Percentiles rank a stretch among this genome's conserved stretches.
phyloP scores from a whole-genome alignment of 345 rosid species.

The Linum tenue region DNA sequence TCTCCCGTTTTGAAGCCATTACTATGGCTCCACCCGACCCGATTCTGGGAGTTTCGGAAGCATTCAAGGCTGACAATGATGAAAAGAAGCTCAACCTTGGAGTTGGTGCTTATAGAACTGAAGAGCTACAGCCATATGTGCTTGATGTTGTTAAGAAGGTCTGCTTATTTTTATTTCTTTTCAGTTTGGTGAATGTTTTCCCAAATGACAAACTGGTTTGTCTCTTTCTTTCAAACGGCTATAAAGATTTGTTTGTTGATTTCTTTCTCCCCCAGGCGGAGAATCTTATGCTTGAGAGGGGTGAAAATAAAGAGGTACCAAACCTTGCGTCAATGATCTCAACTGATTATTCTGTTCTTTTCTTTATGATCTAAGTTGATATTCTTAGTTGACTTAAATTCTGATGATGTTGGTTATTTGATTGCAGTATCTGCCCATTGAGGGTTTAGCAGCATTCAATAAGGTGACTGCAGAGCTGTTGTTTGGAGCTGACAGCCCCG shows the following conservation, averaged over 20 bases:
- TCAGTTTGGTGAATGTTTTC: constrained; percentile 7
- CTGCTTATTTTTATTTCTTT: not conserved
- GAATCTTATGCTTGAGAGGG: constrained; percentile 77
- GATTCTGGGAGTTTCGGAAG: constrained; percentile 93
- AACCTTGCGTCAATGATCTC: constrained; percentile 5
- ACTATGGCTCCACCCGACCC: constrained; percentile 99
- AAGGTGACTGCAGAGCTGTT: constrained; percentile 86
- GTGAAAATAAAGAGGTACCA: constrained; percentile 91
- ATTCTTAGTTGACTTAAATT: constrained; percentile 2
- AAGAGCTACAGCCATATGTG: constrained; percentile 90
- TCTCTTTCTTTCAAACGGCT: no score
- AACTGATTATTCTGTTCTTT: not conserved
- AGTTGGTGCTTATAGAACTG: constrained; percentile 92
- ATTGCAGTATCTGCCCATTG: constrained; percentile 93
- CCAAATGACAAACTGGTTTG: not conserved
- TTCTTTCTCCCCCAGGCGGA: constrained; percentile 46
- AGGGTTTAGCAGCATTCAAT: constrained; percentile 87
- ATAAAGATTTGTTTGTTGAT: no score
- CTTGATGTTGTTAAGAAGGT: constrained; percentile 96
- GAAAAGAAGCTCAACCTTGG: constrained; percentile 96
- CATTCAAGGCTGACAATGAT: constrained; percentile 72
- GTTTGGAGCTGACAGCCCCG: constrained; percentile 69
- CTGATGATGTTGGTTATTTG: constrained; percentile 4
- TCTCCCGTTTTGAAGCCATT: constrained; percentile 74
- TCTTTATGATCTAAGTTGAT: not conserved